Base-by-base conservation (phyloP, 192 early-diverging fungal genomes). In the Spizellomyces sp. region DNA sequence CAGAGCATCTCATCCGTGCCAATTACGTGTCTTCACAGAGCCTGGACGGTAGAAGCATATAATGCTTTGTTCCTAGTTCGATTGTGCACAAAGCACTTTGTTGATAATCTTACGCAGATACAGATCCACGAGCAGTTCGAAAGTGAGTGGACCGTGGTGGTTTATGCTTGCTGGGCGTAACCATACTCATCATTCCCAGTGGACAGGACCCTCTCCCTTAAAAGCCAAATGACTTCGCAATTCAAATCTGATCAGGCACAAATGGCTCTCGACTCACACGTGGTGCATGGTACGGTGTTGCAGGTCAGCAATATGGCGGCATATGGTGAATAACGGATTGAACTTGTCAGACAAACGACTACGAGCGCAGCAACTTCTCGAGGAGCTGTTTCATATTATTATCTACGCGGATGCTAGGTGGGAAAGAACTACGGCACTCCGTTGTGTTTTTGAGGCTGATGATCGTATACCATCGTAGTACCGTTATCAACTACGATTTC, bases 51-150 rank as follows among this genome's bases (percentile, higher is more conserved):
- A 42, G 80, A 86, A 61, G 78, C 88, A 22, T 88, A 87, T 73
- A 92, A 92, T 66, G 80, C 90, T 15, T 71, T 92, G 58, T 88
- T 90, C 68, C 47, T 89, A 48, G 78, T 88, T 6, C 80, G 88
- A 45, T 65, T 89, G 7, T 88, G 90, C 66, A 67, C 83, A n/a
- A 90, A 90, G 64, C 84, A 91, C 67, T 88, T 91, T 73, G 78
- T 88, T 21, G 81, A 81, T 12, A 86, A 88, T 71, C 64, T 89
- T 54, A 77, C 75, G 5, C 76, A 75, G 46, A 64, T 77, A 9
- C 78, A 86, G 62, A 76, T 92, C 46, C 70, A 84, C 19, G 72
- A 83, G 5, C 85, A 83, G 62, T 89, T 91, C 75, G 89, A 92
- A 83, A 78, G 86, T 86, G 58, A 62, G 74, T 71, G 19, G 27